Evolutionary conservation across 108 stramenopile genomes (phyloP).

Genomic region (Conticribra weissflogii): DNA sequence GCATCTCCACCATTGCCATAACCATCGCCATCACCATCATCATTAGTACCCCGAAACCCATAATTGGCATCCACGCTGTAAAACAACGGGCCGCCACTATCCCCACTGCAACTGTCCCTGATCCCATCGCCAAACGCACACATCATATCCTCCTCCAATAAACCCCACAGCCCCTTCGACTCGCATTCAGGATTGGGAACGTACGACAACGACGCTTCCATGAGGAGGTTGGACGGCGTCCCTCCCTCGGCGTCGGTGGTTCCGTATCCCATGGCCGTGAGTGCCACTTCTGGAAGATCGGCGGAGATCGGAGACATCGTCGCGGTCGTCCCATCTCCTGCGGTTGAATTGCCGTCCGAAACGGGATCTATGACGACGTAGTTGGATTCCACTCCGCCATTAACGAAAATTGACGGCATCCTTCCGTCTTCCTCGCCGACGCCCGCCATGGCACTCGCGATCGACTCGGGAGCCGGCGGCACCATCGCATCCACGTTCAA

Average conservation of each 20-base stretch:
- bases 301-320: background rate
- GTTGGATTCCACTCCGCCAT: no score
- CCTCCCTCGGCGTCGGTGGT: background rate
- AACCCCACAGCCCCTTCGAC: constrained; percentile 16
- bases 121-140: constrained; percentile 26
- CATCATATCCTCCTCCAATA: constrained; percentile 45
- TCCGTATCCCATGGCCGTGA: background rate
- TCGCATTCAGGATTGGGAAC: constrained; percentile 12
- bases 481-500: background rate
- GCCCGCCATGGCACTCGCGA: no score
- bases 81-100: constrained; percentile 47
- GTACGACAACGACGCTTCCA: background rate
- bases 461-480: background rate
- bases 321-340: no score
- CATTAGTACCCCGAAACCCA: background rate
- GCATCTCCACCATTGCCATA: background rate
- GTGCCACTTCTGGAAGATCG: background rate
- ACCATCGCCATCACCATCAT: background rate
- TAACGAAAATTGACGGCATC: no score
- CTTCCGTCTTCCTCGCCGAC: no score
- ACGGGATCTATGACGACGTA: no score
- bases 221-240: constrained; percentile 11
- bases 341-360: no score
- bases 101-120: constrained; percentile 46
- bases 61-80: background rate